A percentile compares a stretch with the other conserved stretches of the same genome.
Evolutionary conservation across 2,329 filamentous ascomycete species (phyloP).

Genomic region (Amylocarpus encephaloides): DNA sequence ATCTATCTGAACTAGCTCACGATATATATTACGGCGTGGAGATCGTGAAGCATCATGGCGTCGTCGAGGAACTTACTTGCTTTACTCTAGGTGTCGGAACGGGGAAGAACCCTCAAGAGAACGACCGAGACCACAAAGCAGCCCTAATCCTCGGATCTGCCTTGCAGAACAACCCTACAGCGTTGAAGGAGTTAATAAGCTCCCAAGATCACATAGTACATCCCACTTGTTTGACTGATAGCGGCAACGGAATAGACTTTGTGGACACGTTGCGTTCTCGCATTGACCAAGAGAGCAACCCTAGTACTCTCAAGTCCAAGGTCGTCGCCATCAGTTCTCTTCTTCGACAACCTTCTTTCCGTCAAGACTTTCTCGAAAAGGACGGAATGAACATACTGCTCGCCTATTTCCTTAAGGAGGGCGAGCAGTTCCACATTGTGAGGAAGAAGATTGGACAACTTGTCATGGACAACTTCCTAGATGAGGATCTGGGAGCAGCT

Average conservation of each 20-base stretch:
- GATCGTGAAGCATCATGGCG: conserved; percentile 49
- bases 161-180: conserved; percentile 59
- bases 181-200: conserved; percentile 45
- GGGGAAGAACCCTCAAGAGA: conserved; percentile 17
- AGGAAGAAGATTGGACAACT: conserved; percentile 51
- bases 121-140: conserved; percentile 36
- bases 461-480: conserved; percentile 60
- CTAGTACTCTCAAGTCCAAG: conserved; percentile 29
- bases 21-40: conserved; percentile 65
- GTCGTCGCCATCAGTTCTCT: conserved; percentile 50
- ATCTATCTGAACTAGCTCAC: conserved; percentile 57
- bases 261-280: conserved; percentile 23
- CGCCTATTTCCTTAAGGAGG: conserved; percentile 43
- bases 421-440: conserved; percentile 43
- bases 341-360: conserved; percentile 47
- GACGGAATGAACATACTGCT: conserved; percentile 50
- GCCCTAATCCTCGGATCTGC: conserved; percentile 51
- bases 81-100: conserved; percentile 36
- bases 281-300: conserved; percentile 23
- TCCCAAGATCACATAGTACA: conserved; percentile 37
- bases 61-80: conserved; percentile 50
- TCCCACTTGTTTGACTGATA: conserved; percentile 21
- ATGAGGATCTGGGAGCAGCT: conserved; percentile 55
- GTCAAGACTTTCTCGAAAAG: conserved; percentile 47
- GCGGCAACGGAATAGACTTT: conserved; percentile 13